Evolutionary conservation across 2,329 filamentous ascomycete genomes (phyloP), one percentile per base, ranked within the genome.

Genomic region (Tolypocladium album): DNA sequence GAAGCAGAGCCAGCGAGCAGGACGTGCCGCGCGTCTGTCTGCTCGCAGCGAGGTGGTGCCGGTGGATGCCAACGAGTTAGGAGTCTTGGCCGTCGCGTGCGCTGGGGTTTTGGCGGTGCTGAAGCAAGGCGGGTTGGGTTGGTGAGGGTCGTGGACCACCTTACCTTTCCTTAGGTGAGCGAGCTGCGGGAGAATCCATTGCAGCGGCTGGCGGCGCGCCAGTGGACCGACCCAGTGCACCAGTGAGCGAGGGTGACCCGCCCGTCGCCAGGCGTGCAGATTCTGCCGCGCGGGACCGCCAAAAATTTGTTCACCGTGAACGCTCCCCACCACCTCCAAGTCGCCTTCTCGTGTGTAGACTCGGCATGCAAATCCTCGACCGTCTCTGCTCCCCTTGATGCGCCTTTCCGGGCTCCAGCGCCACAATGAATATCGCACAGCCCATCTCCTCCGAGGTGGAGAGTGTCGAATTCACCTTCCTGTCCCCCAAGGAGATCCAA

Each of bases 381-480:
- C 34, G 34, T 53, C 22, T 24, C 57, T 39, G 24, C 22, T 45
- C 57, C n/a, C 34, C 31, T 53, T 36, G 50, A 53, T 55, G 31
- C 50, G 50, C 50, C 50, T 55, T 15, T 38, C 20, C 31, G 31
- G 50, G 50, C 50, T 15, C 15, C 31, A 55, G 31, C 31, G 38
- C 42, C 36, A 22, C 34, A 20, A 88, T 88, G 86, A 88, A 88
- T 72, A 84, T 88, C 68, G 85, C 89, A 63, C 89, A 92, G 71
- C 92, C 94, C 53, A 84, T 96, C 64, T 82, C 89, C 65, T 95
- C 92, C 69, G 82, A 87, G 71, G 88, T 99, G 69, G 84, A 88
- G 72, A 88, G 88, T 71, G 90, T 99, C 70, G 90, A 95, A 72
- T 99, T 99, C 74, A 87, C 86, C 55, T 90, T 95, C 70, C 85